Evolutionary conservation across 202 grass and related monocot genomes (phyloP).

Genomic region (Hordeum pubiflorum): DNA sequence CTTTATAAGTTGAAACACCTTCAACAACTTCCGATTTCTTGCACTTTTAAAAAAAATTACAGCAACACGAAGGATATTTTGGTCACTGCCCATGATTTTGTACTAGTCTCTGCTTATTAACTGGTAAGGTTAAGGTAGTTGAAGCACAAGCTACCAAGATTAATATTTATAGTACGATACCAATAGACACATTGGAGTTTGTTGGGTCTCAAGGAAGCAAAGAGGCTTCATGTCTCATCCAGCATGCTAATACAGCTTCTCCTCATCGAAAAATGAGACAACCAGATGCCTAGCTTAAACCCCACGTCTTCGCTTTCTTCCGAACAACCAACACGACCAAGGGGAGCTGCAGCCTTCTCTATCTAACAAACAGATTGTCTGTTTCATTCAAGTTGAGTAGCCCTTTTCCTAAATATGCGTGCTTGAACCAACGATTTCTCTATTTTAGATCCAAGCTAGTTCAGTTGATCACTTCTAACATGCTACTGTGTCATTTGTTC

Average conservation of each 20-base stretch:
- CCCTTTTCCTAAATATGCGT: constrained; percentile 6
- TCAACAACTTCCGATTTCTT: neutral
- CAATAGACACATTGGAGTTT: constrained; percentile 38
- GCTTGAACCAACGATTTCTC: constrained; percentile 10
- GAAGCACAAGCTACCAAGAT: constrained; percentile 27
- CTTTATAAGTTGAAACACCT: neutral
- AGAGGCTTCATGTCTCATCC: constrained; percentile 47
- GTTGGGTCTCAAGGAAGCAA: constrained; percentile 47
- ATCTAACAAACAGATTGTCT: constrained; percentile 24
- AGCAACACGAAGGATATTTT: neutral
- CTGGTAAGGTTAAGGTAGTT: constrained; percentile 40
- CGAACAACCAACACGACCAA: constrained; percentile 25
- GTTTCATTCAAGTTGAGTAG: constrained; percentile 30
- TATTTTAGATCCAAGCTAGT: neutral
- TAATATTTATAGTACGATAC: constrained; percentile 27
- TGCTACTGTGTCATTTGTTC: neutral
- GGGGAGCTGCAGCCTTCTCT: constrained; percentile 24
- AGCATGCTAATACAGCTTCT: constrained; percentile 36
- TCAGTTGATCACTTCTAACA: neutral
- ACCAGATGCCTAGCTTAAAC: constrained; percentile 39
- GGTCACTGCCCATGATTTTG: neutral
- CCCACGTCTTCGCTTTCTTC: constrained; percentile 28
- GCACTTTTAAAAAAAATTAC: neutral
- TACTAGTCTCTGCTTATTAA: constrained; percentile 22
- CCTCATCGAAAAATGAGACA: constrained; percentile 36